Percentiles rank a stretch among this genome's conserved stretches.
phyloP scores from a whole-genome alignment of 768 basidiomycete genomes.

The Mycena venus region DNA sequence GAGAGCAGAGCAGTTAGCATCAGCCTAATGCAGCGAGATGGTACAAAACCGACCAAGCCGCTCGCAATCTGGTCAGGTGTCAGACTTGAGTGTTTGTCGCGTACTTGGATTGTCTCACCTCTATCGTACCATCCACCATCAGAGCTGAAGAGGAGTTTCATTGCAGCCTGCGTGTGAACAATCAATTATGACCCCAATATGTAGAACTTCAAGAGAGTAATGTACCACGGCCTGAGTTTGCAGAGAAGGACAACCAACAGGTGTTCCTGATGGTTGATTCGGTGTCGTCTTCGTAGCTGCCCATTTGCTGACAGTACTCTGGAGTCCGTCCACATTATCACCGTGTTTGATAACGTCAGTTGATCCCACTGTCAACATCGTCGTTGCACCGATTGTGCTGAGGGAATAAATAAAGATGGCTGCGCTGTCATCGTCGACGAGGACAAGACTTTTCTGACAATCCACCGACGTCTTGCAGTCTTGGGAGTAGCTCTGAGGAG shows the following conservation, averaged over 20 bases:
- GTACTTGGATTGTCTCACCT: neutral
- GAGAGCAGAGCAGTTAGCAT: neutral
- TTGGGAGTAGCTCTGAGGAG: constrained; percentile 49
- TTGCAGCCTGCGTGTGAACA: constrained; percentile 3
- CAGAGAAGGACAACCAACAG: constrained; percentile 10
- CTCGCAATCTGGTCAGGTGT: constrained; percentile 10
- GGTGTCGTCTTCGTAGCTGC: constrained; percentile 12
- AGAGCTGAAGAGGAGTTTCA: constrained; percentile 11
- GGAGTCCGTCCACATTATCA: constrained; percentile 51
- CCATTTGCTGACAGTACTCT: constrained; percentile 43
- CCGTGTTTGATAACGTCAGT: constrained; percentile 46
- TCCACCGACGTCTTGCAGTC: constrained; percentile 44
- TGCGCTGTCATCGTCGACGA: constrained; percentile 49
- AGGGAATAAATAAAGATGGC: constrained; percentile 51
- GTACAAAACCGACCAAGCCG: constrained; percentile 2
- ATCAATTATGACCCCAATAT: neutral
- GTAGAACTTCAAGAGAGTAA: neutral
- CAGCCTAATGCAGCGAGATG: neutral
- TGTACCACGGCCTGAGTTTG: constrained; percentile 9
- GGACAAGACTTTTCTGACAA: constrained; percentile 54
- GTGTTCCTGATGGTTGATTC: constrained; percentile 1
- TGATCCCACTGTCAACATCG: constrained; percentile 49
- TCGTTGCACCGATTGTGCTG: constrained; percentile 53
- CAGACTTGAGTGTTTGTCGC: neutral
- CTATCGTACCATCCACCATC: constrained; percentile 18